phyloP scores from a whole-genome alignment of 345 rosid species.

The Heritiera littoralis region DNA sequence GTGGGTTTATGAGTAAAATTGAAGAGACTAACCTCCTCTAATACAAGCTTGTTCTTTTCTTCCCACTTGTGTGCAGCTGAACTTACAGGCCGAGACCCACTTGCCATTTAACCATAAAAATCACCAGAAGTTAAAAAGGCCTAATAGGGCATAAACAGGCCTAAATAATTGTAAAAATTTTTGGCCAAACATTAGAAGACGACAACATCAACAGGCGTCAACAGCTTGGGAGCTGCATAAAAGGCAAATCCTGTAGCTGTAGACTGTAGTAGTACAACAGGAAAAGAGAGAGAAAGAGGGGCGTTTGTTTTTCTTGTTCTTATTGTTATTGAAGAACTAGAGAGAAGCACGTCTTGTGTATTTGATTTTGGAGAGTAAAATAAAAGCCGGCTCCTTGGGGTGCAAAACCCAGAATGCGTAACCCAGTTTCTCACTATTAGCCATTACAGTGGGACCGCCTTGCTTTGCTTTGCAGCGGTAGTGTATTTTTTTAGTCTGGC shows the following conservation, averaged over 20 bases:
- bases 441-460: neutral
- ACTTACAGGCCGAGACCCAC: slow-evolving; percentile 7
- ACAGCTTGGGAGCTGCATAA: neutral
- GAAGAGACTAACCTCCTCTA: slow-evolving; percentile 6
- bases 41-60: slow-evolving; percentile 7
- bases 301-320: neutral
- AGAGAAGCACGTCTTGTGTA: neutral
- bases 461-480: too few species aligned
- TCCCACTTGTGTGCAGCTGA: slow-evolving; percentile 9
- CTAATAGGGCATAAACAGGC: neutral
- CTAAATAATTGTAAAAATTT: neutral
- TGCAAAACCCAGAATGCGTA: neutral
- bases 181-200: neutral
- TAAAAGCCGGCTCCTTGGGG: neutral
- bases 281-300: neutral
- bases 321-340: neutral
- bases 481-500: neutral
- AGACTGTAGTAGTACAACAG: neutral
- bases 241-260: neutral
- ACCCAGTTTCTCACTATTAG: neutral
- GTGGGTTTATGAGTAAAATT: neutral
- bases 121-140: slow-evolving; percentile 11
- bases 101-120: slow-evolving; percentile 12
- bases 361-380: neutral
- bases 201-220: neutral